A percentile compares a stretch with the other conserved stretches of the same genome.
These are phyloP conservation scores for Phaeosphaeriaceae sp. DNA, from an alignment of 2,329 filamentous ascomycete species.

Conservation along the genomic window DNA sequence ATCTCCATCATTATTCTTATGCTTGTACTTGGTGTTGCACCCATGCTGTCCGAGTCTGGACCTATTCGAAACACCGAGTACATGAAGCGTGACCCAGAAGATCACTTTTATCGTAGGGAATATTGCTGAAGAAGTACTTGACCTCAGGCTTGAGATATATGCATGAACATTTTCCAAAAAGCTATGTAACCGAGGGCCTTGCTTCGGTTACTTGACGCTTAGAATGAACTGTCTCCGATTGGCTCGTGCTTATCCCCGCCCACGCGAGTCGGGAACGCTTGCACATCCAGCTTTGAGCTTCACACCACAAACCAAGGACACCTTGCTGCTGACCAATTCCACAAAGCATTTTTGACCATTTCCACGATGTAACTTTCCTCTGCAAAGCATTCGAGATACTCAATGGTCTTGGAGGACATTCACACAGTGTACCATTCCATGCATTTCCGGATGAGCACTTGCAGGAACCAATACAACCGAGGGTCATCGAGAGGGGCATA, in stretches of 20 bases:
- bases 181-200: not conserved
- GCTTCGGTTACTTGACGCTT: not conserved
- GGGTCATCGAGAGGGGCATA: constrained; percentile 27
- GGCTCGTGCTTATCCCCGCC: not conserved
- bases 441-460: not conserved
- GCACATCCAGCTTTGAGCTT: constrained; percentile 3
- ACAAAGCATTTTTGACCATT: too few species aligned
- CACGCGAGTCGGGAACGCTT: constrained; percentile 2
- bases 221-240: constrained; percentile 3
- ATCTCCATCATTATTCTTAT: too few species aligned
- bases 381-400: not conserved
- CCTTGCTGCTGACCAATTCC: too few species aligned
- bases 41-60: too few species aligned
- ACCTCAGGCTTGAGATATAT: too few species aligned
- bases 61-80: too few species aligned
- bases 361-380: not conserved
- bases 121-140: too few species aligned
- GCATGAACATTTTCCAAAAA: not conserved
- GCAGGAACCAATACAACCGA: constrained; percentile 27
- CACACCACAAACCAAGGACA: not conserved
- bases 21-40: too few species aligned
- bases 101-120: too few species aligned
- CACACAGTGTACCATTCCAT: not conserved
- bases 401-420: not conserved
- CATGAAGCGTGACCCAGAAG: too few species aligned